Base-by-base conservation (phyloP, 1,284 basidiomycete species). In the Abortiporus biennis region DNA sequence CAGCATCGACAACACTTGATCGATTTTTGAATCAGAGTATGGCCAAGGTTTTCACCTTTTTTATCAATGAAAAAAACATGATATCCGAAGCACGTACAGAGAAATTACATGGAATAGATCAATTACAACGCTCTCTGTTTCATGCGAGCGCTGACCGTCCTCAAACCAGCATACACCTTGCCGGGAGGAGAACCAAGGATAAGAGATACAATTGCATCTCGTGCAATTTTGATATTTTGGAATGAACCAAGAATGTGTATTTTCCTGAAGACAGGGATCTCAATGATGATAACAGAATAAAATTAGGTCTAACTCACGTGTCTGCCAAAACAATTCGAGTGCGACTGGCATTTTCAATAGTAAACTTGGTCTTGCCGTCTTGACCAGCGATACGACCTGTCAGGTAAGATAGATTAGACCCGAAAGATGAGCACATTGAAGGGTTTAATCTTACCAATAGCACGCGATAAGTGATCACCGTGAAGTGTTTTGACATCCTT, bases 401-500 rank as follows among this genome's bases (percentile, higher is more conserved):
- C 23, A 41, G 36, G 22, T 6, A 49, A 34, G 38, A 44, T 40
- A 27, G 8, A 30, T 22, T 6, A 21, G 23, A 11, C 11, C 35
- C 32, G 24, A 21, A 29, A 21, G 31, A 8, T n/a, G 20, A n/a
- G n/a, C n/a, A n/a, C n/a, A n/a, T n/a, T n/a, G n/a, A n/a, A n/a
- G n/a, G n/a, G n/a, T n/a, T 6, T 35, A 8, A 6, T 42, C 72
- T 33, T 51, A 85, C 93, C 95, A 47, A 99, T 98, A 9, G 95
- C 95, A 51, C 95, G 85, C 13, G 90, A 88, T 9, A 99, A 71
- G 62, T 99, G 96, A 59, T 99, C 96, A 2, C 95, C 95, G 50
- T 97, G 93, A 3, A 99, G 73, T 0, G 92, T 96, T 68, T 99
- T 99, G 45, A 99, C 93, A 55, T 99, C 95, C 64, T 98, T 99